Base-by-base conservation (phyloP, 495 filamentous ascomycete genomes). In the Tuber calosporum region DNA sequence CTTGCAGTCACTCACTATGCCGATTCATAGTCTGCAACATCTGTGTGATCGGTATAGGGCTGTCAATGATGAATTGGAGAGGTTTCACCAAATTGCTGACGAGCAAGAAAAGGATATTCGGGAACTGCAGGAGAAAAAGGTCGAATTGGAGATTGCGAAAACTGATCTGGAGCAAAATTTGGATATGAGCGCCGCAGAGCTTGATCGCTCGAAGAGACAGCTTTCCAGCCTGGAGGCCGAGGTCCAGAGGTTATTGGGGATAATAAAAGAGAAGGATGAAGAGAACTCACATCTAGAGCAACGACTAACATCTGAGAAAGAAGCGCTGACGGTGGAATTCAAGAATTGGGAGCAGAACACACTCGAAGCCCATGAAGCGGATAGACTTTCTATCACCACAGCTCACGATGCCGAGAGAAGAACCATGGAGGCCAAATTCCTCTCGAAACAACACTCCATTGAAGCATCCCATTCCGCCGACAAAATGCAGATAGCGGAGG, bases 171-270 rank as follows among this genome's bases (percentile, higher is more conserved):
- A 85, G 66, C 86, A 86, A 67, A 83, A 85, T 22, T 85, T 85
- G 30, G 83, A 82, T 36, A 85, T 88, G 74, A 84, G 82, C 53
- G 85, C 85, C 1, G 86, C 84, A 67, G 86, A 87, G 75, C 81
- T 80, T 45, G 82, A 83, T 30, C 84, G 80, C 41, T 79, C 87
- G 48, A 86, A 84, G 74, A 84, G 85, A 38, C 83, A 82, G 41
- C 84, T 87, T 80, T 85, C 83, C 48, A 84, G 86, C 68, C 81
- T 87, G 6, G 86, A 85, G 19, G 82, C 85, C 41, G 89, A 91
- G 79, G 83, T 91, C 7, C 84, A 84, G 37, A 86, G 88, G 72
- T 79, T 90, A 30, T 86, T 88, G 67, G 86, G 86, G 48, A 85
- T 86, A 78, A 83, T 88, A n/a, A 81, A 82, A 40, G 77, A 80